Base-by-base conservation (phyloP, 176 grass and related monocot species). In the Poa pratensis region DNA sequence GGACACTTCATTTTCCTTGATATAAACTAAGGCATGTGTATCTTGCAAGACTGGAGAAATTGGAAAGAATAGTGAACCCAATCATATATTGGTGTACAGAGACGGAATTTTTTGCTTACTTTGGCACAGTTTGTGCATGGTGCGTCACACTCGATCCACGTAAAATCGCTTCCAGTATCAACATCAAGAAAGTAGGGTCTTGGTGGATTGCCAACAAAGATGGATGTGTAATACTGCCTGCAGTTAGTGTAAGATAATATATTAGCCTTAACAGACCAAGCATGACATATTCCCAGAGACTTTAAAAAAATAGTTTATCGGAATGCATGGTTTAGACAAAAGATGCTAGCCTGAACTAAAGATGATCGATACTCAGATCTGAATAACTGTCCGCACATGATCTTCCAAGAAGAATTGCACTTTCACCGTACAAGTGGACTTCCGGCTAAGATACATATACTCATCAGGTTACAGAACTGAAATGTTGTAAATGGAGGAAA, bases 71-170 rank as follows among this genome's bases (percentile, higher is more conserved):
- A 80, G 58, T 19, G 10, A 20, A 27, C 42, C 54, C 74, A 42
- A 71, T 45, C 3, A 37, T 37, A 37, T 37, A 37, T 37, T 37
- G 69, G 78, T 49, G 28, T 19, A 55, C 59, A 50, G 49, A 43
- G 8, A 80, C 52, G 1, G 10, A 14, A 14, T 5, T 28, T 6
- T 17, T 64, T 62, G 39, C 89, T 85, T 94, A 97, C 96, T 87
- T 96, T 77, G 46, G 96, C 96, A 73, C 93, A 96, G 81, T 91
- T 99, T 78, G 90, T 57, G 73, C 96, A 99, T 48, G 96, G 93
- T 43, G 96, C 93, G 69, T 99, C 96, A 88, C 96, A 99, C 75
- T 99, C 93, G 80, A 99, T 92, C 93, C 96, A 99, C 23, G 91
- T 96, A 78, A 99, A 87, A 77, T 94, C 96, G 17, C 96, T 99